Percentiles rank a stretch among this genome's conserved stretches.
phyloP scores from a whole-genome alignment of 2,329 filamentous ascomycete genomes.

The Paraconiothyrium sp. region DNA sequence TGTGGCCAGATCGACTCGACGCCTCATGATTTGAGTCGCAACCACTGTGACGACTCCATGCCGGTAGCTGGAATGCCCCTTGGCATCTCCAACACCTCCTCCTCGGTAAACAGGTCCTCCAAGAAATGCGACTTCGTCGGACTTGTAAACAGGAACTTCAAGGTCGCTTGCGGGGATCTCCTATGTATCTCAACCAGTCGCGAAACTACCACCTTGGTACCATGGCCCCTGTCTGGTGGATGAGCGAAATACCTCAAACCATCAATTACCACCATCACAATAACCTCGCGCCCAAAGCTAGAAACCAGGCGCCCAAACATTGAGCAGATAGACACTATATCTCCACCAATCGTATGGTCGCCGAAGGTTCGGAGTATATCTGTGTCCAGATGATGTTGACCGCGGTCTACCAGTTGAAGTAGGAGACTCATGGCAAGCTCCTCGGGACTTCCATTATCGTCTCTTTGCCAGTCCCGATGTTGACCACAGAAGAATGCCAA shows the following conservation, averaged over 20 bases:
- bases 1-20: no score
- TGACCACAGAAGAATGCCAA: conserved; percentile 20
- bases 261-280: conserved; percentile 12
- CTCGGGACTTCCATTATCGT: conserved; percentile 7
- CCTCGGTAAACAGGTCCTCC: conserved; percentile 13
- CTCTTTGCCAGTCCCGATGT: conserved; percentile 13
- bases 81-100: conserved; percentile 14
- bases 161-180: not conserved
- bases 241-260: conserved; percentile 14
- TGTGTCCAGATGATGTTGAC: not conserved
- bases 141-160: conserved; percentile 16
- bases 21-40: not conserved
- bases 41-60: not conserved
- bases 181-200: conserved; percentile 6
- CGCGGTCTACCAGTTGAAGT: conserved; percentile 17
- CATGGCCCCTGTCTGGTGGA: conserved; percentile 1
- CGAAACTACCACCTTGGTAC: conserved; percentile 1
- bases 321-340: conserved; percentile 11
- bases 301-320: conserved; percentile 2
- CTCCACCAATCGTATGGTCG: not conserved
- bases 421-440: conserved; percentile 21
- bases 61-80: conserved; percentile 22
- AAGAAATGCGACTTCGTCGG: conserved; percentile 7
- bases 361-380: not conserved
- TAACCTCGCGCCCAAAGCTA: conserved; percentile 1